phyloP scores from a whole-genome alignment of 306 rosid species.

The Canavalia ensiformis region DNA sequence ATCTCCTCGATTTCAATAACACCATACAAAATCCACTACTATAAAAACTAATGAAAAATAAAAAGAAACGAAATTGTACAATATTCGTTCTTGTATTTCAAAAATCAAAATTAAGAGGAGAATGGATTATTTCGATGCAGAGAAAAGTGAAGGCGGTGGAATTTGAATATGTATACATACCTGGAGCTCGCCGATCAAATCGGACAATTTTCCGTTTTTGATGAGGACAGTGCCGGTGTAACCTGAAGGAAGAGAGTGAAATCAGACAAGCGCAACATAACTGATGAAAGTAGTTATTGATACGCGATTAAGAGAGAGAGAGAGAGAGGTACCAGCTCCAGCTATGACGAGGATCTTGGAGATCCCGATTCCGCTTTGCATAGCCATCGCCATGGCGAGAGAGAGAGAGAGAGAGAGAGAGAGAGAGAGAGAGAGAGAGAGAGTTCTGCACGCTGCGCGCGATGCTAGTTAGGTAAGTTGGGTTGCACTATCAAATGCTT shows the following conservation, averaged over 20 bases:
- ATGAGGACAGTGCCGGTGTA: conserved; percentile 77
- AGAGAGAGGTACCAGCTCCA: conserved; percentile 65
- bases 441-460: neutral
- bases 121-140: neutral
- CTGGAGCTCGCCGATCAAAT: conserved; percentile 83
- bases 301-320: neutral
- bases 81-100: neutral
- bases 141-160: conserved; percentile 25
- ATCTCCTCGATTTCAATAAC: conserved; percentile 9
- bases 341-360: conserved; percentile 73
- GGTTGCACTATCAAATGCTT: conserved; percentile 11
- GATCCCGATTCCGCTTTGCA: conserved; percentile 75
- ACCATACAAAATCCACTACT: neutral
- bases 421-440: conserved; percentile 1
- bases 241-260: conserved; percentile 57
- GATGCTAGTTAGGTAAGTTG: neutral
- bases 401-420: conserved; percentile 15
- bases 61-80: neutral
- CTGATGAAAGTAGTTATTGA: neutral
- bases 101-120: neutral
- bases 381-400: conserved; percentile 69
- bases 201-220: conserved; percentile 80
- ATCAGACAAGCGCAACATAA: conserved; percentile 33
- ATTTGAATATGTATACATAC: conserved; percentile 44
- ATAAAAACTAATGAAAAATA: neutral